Conservation (phyloP, 176 grass and related monocot species). For the Hordeum marinum region DNA sequence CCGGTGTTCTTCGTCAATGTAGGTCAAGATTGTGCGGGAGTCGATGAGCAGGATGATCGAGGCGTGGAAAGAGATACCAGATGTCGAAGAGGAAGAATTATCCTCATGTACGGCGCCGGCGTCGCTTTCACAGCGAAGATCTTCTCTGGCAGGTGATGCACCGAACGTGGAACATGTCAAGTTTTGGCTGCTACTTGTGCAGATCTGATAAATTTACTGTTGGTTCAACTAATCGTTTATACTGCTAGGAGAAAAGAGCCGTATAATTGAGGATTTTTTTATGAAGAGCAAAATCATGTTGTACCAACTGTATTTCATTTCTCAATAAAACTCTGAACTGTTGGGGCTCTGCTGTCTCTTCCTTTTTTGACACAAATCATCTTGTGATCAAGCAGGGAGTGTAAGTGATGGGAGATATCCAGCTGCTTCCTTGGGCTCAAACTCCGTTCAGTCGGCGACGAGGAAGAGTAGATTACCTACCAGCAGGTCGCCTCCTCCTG, state of each 20-base stretch:
- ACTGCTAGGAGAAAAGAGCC: not conserved
- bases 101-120: constrained; percentile 20
- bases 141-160: constrained; percentile 58
- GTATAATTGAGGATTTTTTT: not conserved
- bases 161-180: not conserved
- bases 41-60: constrained; percentile 89
- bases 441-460: constrained; percentile 40
- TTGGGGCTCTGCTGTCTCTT: not conserved
- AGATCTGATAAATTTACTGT: constrained; percentile 36
- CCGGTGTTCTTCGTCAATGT: constrained; percentile 40
- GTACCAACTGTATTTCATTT: not conserved
- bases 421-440: constrained; percentile 44
- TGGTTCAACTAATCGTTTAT: constrained; percentile 6
- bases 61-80: constrained; percentile 87
- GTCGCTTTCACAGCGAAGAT: constrained; percentile 40
- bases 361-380: not conserved
- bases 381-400: constrained; percentile 46
- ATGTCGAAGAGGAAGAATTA: constrained; percentile 45
- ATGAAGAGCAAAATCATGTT: constrained; percentile 10
- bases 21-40: constrained; percentile 97
- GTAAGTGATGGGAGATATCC: constrained; percentile 44
- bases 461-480: constrained; percentile 45
- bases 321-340: not conserved
- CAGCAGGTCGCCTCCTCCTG: constrained; percentile 57
- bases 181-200: constrained; percentile 12